Base-by-base conservation (phyloP, 306 rosid species). In the Crotalaria pallida region DNA sequence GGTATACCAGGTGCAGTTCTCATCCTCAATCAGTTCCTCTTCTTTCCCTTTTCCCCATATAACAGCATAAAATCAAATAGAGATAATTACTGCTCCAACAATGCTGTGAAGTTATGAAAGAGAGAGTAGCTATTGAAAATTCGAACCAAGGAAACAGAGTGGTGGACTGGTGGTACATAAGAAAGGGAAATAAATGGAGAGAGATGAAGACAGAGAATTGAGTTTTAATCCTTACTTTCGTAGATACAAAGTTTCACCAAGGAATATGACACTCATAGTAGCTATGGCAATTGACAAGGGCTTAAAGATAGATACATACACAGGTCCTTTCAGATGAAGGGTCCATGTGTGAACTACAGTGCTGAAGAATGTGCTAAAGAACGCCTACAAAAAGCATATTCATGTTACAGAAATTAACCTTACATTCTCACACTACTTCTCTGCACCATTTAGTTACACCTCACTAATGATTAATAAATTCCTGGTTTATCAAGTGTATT, bases 261-360 rank as follows among this genome's bases (percentile, higher is more conserved):
- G 85, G 67, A 83, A 83, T 43, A 78, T 67, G 69, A 78, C 60
- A 58, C 80, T 59, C 18, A 63, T 61, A 27, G 33, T 67, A 17
- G 84, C 87, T 58, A 83, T 77, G 27, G 33, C 80, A 24, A 80
- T 74, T 1, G 87, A 80, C 7, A 86, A 24, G 10, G 85, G 87
- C 75, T 67, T 79, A 59, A 80, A 77, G 15, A 58, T 79, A 2
- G 81, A 50, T n/a, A 74, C 33, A 75, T 71, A 84, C 0, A 82
- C 70, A 22, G 84, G 81, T 3, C 83, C 89, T 71, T 80, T 82
- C 62, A 73, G 6, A 67, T 71, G 73, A 24, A 82, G 22, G 29
- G 51, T 65, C 87, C 83, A 85, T 24, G 79, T 77, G 33, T 75
- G 77, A 53, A 83, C 53, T 23, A 76, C 15, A 17, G 44, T 3